Conservation (phyloP, 2,329 filamentous ascomycete species). For the Ascochyta clinopodiicola region DNA sequence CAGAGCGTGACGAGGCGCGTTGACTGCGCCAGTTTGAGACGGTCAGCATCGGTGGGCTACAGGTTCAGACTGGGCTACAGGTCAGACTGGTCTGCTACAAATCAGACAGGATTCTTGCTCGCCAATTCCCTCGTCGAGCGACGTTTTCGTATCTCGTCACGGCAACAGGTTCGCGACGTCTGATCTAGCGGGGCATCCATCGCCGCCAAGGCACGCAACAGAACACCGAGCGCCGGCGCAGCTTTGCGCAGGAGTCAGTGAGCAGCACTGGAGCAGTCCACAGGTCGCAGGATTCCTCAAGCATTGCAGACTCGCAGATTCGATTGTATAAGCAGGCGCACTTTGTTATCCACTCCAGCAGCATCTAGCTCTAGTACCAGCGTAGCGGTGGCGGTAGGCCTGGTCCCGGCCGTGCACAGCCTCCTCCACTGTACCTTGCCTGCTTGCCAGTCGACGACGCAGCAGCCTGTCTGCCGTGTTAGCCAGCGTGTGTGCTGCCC, state of each 20-base stretch:
- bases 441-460: conserved; percentile 20
- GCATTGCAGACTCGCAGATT: conserved; percentile 23
- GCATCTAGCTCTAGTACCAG: conserved; percentile 21
- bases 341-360: conserved; percentile 12
- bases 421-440: conserved; percentile 30
- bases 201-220: conserved; percentile 20
- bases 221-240: too few species aligned
- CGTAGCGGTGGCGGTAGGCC: conserved; percentile 16
- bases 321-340: conserved; percentile 19
- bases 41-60: too few species aligned
- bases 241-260: too few species aligned
- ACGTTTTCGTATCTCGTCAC: too few species aligned
- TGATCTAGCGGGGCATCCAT: conserved; percentile 27
- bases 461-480: conserved; percentile 19
- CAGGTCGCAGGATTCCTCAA: conserved; percentile 1
- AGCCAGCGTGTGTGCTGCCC: conserved; percentile 16
- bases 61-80: too few species aligned
- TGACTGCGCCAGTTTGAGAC: too few species aligned
- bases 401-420: conserved; percentile 40
- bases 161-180: not conserved
- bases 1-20: too few species aligned
- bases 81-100: too few species aligned
- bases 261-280: too few species aligned
- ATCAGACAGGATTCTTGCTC: too few species aligned
- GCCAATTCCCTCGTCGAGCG: too few species aligned